Base-by-base conservation (phyloP, 148 eudicot genomes). In the Beta vulgaris region DNA sequence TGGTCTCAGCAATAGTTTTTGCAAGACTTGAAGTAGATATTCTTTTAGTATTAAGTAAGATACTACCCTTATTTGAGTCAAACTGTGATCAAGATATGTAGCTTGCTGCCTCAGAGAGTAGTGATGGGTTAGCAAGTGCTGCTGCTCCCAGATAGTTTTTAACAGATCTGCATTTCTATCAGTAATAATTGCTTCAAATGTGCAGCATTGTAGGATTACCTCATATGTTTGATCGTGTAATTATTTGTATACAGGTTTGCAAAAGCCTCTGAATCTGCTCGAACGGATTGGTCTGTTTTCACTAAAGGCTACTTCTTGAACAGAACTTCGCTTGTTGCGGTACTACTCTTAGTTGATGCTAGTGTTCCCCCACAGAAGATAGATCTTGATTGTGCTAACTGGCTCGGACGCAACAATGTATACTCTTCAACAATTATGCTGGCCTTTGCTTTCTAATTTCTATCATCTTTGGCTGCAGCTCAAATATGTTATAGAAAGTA, bases 301-400 rank as follows among this genome's bases (percentile, higher is more conserved):
- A 95, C 97, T 10, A 95, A 95, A 87, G 99, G 99, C 64, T 95
- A 87, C 88, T 95, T 95, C 81, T 49, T 95, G 77, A 92, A 92
- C 72, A 85, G 97, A 77, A 88, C 89, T 32, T 85, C 88, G 46
- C 86, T 95, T 69, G 97, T 95, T 72, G 81, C 86, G n/a, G 97
- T 92, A 55, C 77, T 95, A 18, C 91, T 95, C 46, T 82, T 95
- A 73, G 74, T 95, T 39, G 99, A 95, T 84, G 96, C 96, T n/a
- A 95, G 99, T 85, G 97, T 92, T 72, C 99, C 99, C 34, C 97
- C 99, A 55, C 94, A 92, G 69, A 90, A 89, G 79, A 92, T 95
- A 58, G 99, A 95, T 86, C 94, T 95, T 29, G 97, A 95, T 77
- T 92, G 99, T 86, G 96, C 97, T 54, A 90, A 95, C 82, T 95